Evolutionary conservation across 2,329 filamentous ascomycete species (phyloP).

Genomic region (Diaporthe sp.): DNA sequence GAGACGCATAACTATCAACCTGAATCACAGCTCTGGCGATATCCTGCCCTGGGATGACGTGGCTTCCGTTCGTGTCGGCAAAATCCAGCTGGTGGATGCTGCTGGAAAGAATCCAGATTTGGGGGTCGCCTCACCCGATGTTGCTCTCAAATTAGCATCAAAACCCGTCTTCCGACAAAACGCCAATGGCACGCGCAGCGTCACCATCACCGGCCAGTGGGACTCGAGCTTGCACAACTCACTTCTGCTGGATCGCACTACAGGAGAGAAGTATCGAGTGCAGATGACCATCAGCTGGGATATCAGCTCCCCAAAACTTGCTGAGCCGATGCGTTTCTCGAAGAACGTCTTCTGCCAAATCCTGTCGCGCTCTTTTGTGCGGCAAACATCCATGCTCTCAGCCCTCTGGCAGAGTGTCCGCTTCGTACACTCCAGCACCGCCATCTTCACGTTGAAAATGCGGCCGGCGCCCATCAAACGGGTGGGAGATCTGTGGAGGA

Average conservation of each 20-base stretch:
- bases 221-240: constrained; percentile 95
- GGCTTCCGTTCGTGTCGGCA: constrained; percentile 81
- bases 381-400: constrained; percentile 89
- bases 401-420: constrained; percentile 87
- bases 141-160: constrained; percentile 82
- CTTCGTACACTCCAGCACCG: constrained; percentile 88
- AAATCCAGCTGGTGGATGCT: constrained; percentile 86
- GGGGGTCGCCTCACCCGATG: constrained; percentile 78
- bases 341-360: constrained; percentile 88
- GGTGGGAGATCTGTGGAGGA: constrained; percentile 93
- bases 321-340: constrained; percentile 90
- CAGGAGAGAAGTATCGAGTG: constrained; percentile 91
- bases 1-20: constrained; percentile 85
- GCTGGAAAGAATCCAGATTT: constrained; percentile 88
- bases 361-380: constrained; percentile 84
- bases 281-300: constrained; percentile 92
- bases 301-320: constrained; percentile 83
- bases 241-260: constrained; percentile 92
- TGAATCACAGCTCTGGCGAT: constrained; percentile 93
- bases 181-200: constrained; percentile 88
- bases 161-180: constrained; percentile 87
- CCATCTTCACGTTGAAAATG: constrained; percentile 88
- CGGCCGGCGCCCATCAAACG: constrained; percentile 91
- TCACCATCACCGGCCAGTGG: constrained; percentile 93
- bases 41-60: constrained; percentile 91